Base-by-base conservation (phyloP, 345 rosid species). In the Reutealis trisperma region DNA sequence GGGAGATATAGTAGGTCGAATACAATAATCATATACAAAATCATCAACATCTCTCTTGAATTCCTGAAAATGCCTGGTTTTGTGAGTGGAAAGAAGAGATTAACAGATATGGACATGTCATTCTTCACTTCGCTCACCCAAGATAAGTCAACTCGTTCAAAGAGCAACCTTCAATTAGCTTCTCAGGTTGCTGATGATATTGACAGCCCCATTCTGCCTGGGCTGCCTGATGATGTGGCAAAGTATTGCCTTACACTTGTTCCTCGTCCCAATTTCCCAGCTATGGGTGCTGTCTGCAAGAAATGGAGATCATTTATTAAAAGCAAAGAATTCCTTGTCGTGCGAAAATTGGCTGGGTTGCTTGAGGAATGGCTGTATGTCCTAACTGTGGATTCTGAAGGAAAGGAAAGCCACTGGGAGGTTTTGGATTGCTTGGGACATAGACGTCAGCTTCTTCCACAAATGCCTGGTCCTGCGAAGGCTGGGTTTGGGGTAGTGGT, bases 141-240 rank as follows among this genome's bases (percentile, higher is more conserved):
- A 49, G 79, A 82, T 52, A 62, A 68, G 21, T 76, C 72, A 8
- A 45, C 74, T 58, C 51, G 41, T 76, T 75, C 83, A 16, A 89
- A 89, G 63, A 77, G 82, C 77, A 83, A 83, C 72, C 79, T 58
- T 67, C 78, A 27, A 63, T 71, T 81, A 51, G 57, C 85, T 70
- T 81, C 90, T 70, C 68, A 76, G 71, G 75, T 75, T 77, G 71
- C 82, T 65, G 68, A 77, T 83, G 85, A 81, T 67, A 57, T 55
- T 24, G 88, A 78, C 65, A 74, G 79, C 61, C 85, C 86, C 45
- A 79, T 96, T 77, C 81, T 96, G 54, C 98, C 98, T 0, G 98
- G 99, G 65, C 83, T 96, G 80, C 86, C 97, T 15, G 98, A 93
- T 86, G 99, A 96, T 45, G 96, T 96, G 63, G 91, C 98, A 2